Base-by-base conservation (phyloP, 345 rosid species). In the Bruguiera sexangula region DNA sequence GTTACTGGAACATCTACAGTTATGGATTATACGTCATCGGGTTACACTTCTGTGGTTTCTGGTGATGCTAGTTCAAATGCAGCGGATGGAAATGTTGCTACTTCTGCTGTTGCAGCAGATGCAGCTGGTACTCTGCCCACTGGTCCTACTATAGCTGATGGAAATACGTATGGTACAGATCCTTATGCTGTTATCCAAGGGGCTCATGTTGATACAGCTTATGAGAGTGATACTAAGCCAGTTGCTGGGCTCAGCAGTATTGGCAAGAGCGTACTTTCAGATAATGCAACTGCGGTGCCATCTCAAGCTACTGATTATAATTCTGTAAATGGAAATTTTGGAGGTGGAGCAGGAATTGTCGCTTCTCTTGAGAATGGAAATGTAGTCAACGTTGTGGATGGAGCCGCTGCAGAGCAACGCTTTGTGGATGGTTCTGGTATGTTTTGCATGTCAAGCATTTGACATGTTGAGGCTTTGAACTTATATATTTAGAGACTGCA, bases 361-460 rank as follows among this genome's bases (percentile, higher is more conserved):
- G 30, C 65, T 19, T 73, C 83, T 7, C 79, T 65, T 53, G 96
- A 87, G 81, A 95, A 88, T 78, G 97, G 94, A 53, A 79, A 51
- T 77, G 79, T 81, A 61, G 74, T 76, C 20, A 86, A 83, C 61
- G 62, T 66, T 39, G 77, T 59, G 27, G 75, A 77, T 68, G 89
- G 71, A 57, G 72, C 78, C 67, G 81, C 82, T 62, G 70, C 64
- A 16, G 80, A 75, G 55, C 82, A 83, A 8, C 88, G 68, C 43
- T 75, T 67, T 64, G 79, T 70, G 73, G 91, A 87, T 69, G 80
- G 81, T 73, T 63, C 89, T 62, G 93, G 99, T 95, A 86, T 69
- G 84, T 66, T 19, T 77, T 69, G 53, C 73, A 36, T 20, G 48
- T 46, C 36, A 30, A 34, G 34, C 3, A 6, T 18, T 4, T 62